Base-by-base conservation (phyloP, 2,329 filamentous ascomycete genomes). In the Hypocrella siamensis region DNA sequence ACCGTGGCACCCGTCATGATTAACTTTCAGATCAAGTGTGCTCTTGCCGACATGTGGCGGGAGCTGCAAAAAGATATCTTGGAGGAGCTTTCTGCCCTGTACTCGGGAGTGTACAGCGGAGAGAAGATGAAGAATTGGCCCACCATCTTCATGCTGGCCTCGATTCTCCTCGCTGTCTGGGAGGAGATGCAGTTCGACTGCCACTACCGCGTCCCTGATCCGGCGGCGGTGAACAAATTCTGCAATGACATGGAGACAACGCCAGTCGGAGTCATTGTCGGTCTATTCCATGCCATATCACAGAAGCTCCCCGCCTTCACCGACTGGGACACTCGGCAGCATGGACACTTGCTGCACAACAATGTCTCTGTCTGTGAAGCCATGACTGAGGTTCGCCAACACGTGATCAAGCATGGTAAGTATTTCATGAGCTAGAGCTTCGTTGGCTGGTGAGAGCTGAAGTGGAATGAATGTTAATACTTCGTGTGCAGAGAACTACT, bases 91-190 rank as follows among this genome's bases (percentile, higher is more conserved):
- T 94, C 88, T 2, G 63, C 74, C 6, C 69, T 96, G 11, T 96
- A 94, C 68, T 92, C 84, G n/a, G 93, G 85, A 41, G 88, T 96
- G 28, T 96, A 96, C 68, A 92, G 81, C 46, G 88, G 88, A 37
- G 88, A 94, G 56, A 88, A 92, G 57, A 73, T 94, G 45, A 94
- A 93, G 74, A 93, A 94, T 63, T 96, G 88, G 88, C 88, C 88
- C 2, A 94, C 86, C 30, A 96, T 96, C 53, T 96, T 94, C 68
- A 92, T 96, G 72, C 68, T 94, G 34, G 88, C 86, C 8, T 86
- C 83, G 4, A 90, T 96, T 40, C 72, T 96, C 21, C 68, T 96
- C 30, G 83, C 83, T 9, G 84, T 96, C 15, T 96, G 88, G 88
- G 88, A 96, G 56, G 80, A 93, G 67, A 94, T 96, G 75, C 86